Evolutionary conservation across 257 asterid genomes (phyloP).

Genomic region (Craterostigma plantagineum): DNA sequence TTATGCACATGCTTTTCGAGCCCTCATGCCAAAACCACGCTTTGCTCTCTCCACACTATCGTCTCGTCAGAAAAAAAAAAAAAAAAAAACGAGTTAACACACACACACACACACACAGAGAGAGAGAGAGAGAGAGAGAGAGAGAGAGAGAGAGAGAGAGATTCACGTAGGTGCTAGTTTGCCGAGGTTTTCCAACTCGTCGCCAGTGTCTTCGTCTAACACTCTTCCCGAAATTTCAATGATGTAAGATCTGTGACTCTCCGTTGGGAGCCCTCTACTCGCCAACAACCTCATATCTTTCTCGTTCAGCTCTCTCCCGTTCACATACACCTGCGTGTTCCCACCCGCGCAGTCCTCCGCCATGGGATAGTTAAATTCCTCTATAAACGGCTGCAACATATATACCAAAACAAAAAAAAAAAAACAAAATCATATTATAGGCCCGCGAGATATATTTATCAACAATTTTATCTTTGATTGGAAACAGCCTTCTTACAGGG

Average conservation of each 20-base stretch:
- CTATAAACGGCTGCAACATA: slow-evolving; percentile 68
- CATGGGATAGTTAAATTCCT: slow-evolving; percentile 70
- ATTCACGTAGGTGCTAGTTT: slow-evolving; percentile 96
- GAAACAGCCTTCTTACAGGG: no score
- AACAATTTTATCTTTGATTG: slow-evolving; percentile 19
- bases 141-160: no score
- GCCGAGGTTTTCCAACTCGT: slow-evolving; percentile 78
- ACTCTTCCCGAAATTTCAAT: slow-evolving; percentile 82
- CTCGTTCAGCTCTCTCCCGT: slow-evolving; percentile 67
- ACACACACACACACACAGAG: no score
- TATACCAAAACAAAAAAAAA: slow-evolving; percentile 3
- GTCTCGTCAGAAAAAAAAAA: no score
- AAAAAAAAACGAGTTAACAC: no score
- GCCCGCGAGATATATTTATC: neutral
- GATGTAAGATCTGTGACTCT: slow-evolving; percentile 43
- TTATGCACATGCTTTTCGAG: no score
- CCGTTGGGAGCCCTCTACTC: slow-evolving; percentile 60
- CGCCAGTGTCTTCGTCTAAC: slow-evolving; percentile 61
- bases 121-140: no score
- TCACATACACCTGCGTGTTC: slow-evolving; percentile 49
- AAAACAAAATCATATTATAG: neutral
- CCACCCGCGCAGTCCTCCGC: slow-evolving; percentile 64
- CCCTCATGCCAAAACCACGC: no score
- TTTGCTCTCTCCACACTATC: no score
- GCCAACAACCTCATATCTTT: slow-evolving; percentile 58